These are phyloP conservation scores for Coniosporium tulheliwenetii DNA, from an alignment of 2,329 filamentous ascomycete genomes.

Conservation along the genomic window DNA sequence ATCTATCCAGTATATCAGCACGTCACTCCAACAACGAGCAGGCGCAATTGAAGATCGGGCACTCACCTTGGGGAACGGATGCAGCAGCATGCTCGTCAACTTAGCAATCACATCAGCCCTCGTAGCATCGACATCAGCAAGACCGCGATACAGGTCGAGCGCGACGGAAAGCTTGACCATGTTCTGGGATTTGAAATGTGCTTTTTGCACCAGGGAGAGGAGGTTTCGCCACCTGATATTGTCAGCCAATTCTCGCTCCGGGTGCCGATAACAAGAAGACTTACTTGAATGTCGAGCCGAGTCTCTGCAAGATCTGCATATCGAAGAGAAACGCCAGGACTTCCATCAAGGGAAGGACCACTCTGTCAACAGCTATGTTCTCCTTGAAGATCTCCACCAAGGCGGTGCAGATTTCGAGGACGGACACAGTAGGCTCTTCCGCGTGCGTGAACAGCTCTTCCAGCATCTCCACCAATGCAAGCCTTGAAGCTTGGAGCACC, in stretches of 20 bases:
- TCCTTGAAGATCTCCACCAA: slow-evolving; percentile 14
- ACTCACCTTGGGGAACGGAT: slow-evolving; percentile 67
- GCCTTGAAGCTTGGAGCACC: slow-evolving; percentile 52
- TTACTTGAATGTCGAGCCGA: slow-evolving; percentile 39
- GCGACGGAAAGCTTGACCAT: slow-evolving; percentile 70
- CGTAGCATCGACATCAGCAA: slow-evolving; percentile 40
- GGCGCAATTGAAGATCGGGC: not conserved
- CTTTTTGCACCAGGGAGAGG: slow-evolving; percentile 57
- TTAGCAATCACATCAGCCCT: slow-evolving; percentile 47
- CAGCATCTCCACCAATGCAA: slow-evolving; percentile 39
- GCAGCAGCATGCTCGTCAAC: slow-evolving; percentile 55
- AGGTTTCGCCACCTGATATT: slow-evolving; percentile 38
- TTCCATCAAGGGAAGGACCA: slow-evolving; percentile 62
- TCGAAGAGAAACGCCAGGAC: slow-evolving; percentile 55
- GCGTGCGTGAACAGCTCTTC: slow-evolving; percentile 6
- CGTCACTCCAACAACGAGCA: not conserved
- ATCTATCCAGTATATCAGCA: slow-evolving; percentile 9
- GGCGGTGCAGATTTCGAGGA: slow-evolving; percentile 6
- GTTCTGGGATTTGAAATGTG: slow-evolving; percentile 70
- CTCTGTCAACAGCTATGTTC: slow-evolving; percentile 42
- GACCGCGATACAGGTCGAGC: slow-evolving; percentile 59
- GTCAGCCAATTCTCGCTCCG: slow-evolving; percentile 2
- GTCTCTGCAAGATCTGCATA: slow-evolving; percentile 24
- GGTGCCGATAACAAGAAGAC: slow-evolving; percentile 5
- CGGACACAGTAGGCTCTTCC: not conserved